These are phyloP conservation scores for Fusarium sp. DNA, from an alignment of 2,329 filamentous ascomycete species.

Conservation along the genomic window DNA sequence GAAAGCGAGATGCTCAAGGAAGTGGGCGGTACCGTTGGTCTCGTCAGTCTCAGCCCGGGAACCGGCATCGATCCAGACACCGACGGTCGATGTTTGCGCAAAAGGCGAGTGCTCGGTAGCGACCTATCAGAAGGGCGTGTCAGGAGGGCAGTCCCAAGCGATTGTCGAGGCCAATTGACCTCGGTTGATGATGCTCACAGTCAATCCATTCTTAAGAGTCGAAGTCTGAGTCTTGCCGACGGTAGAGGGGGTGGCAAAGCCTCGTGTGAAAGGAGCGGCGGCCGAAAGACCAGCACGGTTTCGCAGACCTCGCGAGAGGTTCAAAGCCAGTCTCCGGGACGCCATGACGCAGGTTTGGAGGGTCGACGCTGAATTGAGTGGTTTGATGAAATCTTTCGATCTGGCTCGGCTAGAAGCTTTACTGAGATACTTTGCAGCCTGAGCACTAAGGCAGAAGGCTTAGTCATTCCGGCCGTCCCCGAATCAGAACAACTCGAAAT, in stretches of 20 bases:
- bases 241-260: conserved; percentile 85
- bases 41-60: conserved; percentile 97
- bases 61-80: conserved; percentile 99
- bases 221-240: conserved; percentile 92
- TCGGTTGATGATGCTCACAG: conserved; percentile 64
- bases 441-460: conserved; percentile 49
- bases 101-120: conserved; percentile 98
- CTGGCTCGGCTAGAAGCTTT: conserved; percentile 57
- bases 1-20: conserved; percentile 99
- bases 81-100: conserved; percentile 97
- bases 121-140: conserved; percentile 66
- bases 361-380: conserved; percentile 61
- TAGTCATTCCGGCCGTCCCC: conserved; percentile 55
- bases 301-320: conserved; percentile 89
- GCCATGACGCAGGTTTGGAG: conserved; percentile 76
- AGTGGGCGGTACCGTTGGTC: conserved; percentile 99
- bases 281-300: conserved; percentile 84
- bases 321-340: conserved; percentile 95
- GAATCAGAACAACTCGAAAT: conserved; percentile 42
- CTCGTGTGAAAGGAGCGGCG: conserved; percentile 79
- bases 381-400: conserved; percentile 63
- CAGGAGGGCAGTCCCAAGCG: conserved; percentile 33
- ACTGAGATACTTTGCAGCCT: conserved; percentile 55
- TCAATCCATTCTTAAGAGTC: conserved; percentile 96
- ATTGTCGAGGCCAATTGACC: conserved; percentile 50